A percentile compares a stretch with the other conserved stretches of the same genome.
phyloP scores from a whole-genome alignment of 768 basidiomycete species.

The Psilocybe cubensis region DNA sequence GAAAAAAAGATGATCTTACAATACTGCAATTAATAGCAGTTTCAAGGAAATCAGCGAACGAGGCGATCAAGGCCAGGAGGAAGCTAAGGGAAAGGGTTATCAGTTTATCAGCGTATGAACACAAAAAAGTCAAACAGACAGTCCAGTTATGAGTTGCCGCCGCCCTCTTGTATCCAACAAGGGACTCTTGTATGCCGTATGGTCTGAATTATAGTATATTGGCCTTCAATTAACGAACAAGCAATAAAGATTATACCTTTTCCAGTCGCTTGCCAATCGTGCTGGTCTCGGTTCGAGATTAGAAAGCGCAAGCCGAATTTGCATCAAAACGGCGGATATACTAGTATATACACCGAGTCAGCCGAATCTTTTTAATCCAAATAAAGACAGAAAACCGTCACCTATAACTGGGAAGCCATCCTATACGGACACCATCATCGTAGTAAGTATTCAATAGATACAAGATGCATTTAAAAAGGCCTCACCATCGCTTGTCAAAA shows the following conservation, averaged over 20 bases:
- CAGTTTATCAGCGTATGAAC: neutral
- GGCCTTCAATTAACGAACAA: constrained; percentile 4
- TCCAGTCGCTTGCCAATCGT: constrained; percentile 55
- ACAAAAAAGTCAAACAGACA: constrained; percentile 32
- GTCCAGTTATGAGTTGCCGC: constrained; percentile 69
- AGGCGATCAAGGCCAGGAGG: constrained; percentile 38
- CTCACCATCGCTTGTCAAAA: constrained; percentile 65
- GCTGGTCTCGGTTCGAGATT: constrained; percentile 69
- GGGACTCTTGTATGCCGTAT: constrained; percentile 59
- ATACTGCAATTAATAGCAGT: neutral
- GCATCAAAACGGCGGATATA: constrained; percentile 56
- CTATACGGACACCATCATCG: constrained; percentile 26
- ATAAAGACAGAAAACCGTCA: constrained; percentile 19
- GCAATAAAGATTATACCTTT: constrained; percentile 33
- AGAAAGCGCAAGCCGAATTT: constrained; percentile 72
- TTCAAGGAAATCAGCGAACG: constrained; percentile 26
- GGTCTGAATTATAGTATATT: constrained; percentile 27
- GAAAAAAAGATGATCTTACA: neutral
- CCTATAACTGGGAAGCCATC: constrained; percentile 74
- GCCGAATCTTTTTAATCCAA: neutral
- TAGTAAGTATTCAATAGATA: neutral
- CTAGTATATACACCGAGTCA: constrained; percentile 23
- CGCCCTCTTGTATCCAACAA: constrained; percentile 67
- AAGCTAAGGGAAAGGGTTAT: constrained; percentile 24
- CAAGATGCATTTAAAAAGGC: neutral